Evolutionary conservation across 768 basidiomycete species (phyloP).

Genomic region (Candolleomyces aberdarensis): DNA sequence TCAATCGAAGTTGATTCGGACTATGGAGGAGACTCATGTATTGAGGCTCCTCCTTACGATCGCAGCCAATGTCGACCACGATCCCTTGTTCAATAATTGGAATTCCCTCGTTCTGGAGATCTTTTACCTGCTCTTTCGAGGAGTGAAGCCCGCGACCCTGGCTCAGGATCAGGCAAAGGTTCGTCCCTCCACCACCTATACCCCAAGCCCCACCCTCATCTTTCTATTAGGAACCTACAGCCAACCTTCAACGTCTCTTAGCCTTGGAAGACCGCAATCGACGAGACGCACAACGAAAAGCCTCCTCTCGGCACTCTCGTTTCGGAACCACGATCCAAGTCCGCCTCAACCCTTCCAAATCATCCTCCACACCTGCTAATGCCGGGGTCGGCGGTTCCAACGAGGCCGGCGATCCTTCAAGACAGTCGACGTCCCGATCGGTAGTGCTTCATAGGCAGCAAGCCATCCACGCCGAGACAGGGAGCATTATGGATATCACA

Average conservation of each 20-base stretch:
- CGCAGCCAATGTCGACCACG: conserved; percentile 70
- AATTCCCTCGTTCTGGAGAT: conserved; percentile 93
- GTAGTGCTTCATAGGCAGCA: conserved; percentile 84
- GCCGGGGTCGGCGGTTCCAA: conserved; percentile 51
- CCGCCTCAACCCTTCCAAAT: conserved; percentile 1
- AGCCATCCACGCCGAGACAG: conserved; percentile 67
- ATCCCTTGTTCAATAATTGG: conserved; percentile 79
- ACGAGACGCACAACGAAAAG: conserved; percentile 47
- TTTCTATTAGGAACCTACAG: conserved; percentile 55
- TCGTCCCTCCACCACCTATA: conserved; percentile 9
- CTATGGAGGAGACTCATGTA: conserved; percentile 67
- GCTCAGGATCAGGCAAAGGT: conserved; percentile 66
- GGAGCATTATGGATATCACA: conserved; percentile 66
- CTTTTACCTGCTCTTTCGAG: conserved; percentile 85
- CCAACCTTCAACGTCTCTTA: conserved; percentile 72
- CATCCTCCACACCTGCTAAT: not conserved
- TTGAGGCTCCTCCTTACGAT: conserved; percentile 82
- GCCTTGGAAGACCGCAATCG: conserved; percentile 70
- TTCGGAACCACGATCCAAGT: conserved; percentile 96
- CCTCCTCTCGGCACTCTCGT: conserved; percentile 83
- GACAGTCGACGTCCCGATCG: conserved; percentile 37
- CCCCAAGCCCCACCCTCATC: conserved; percentile 5
- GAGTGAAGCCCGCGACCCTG: conserved; percentile 61
- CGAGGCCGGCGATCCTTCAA: conserved; percentile 31
- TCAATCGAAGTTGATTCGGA: conserved; percentile 72